Base-by-base conservation (phyloP, 1,139 yeast genomes). In the Magnusiomyces ingens region DNA sequence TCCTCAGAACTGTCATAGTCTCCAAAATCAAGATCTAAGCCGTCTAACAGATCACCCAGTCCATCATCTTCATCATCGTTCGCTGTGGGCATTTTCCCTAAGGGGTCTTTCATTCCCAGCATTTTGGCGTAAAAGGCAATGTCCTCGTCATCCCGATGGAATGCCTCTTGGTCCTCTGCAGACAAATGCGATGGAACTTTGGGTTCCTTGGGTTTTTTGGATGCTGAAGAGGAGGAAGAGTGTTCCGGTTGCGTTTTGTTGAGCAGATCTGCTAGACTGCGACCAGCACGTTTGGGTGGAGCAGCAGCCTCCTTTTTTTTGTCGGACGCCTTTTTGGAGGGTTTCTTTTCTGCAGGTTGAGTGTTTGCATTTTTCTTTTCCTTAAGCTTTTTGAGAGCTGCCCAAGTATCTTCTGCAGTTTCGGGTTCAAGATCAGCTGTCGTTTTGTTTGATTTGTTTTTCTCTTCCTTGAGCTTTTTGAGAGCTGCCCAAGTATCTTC, bases 81-180 rank as follows among this genome's bases (percentile, higher is more conserved):
- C 32, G 8, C 8, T 8, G 4, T 26, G 49, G 57, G 42, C 54
- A 56, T 40, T 41, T 57, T 57, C 5, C 42, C 57, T 35, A 75
- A 67, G 52, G 81, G 79, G 18, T 76, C 72, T 62, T 84, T 86
- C 60, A 85, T 67, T 1, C 95, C 95, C 18, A 91, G 74, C 61
- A 85, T 84, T 58, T 85, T 85, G 3, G 96, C 93, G 65, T 89
- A 91, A 64, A 83, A 89, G 26, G 78, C 82, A 70, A 89, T 82
- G 48, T 91, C 96, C 51, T 81, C 82, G 55, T 88, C 94, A 62
- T 88, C 95, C 43, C 26, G 26, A 17, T 40, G 36, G 40, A 56
- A 53, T 40, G 42, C 44, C 22, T 50, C 50, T 41, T 48, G 42
- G 50, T 57, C 56, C 46, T 55, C 50, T 43, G 54, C 46, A 3